phyloP scores from a whole-genome alignment of 306 rosid species.

The Fragaria iinumae region DNA sequence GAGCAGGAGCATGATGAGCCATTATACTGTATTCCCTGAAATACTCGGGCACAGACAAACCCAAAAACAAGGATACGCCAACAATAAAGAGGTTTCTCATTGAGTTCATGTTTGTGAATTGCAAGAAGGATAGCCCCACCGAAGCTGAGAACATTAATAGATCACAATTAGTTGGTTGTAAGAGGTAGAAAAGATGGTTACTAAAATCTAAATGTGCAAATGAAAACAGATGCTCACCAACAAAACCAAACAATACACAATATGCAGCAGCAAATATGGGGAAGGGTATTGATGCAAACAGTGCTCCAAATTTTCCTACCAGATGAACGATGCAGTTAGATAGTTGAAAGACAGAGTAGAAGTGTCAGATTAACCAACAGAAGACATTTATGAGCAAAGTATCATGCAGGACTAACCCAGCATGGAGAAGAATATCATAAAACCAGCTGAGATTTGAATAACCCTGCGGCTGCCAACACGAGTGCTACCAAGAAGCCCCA shows the following conservation, averaged over 20 bases:
- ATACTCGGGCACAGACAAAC: slow-evolving; percentile 85
- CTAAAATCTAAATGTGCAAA: background rate
- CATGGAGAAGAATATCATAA: slow-evolving; percentile 96
- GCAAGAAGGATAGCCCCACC: slow-evolving; percentile 96
- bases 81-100: slow-evolving; percentile 90
- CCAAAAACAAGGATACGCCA: slow-evolving; percentile 85
- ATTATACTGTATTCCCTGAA: slow-evolving; percentile 79
- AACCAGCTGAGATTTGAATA: slow-evolving; percentile 95
- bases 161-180: slow-evolving; percentile 13
- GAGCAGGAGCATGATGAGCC: slow-evolving; percentile 92
- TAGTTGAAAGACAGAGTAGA: background rate
- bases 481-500: slow-evolving; percentile 97
- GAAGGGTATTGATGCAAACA: slow-evolving; percentile 96
- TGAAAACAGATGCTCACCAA: slow-evolving; percentile 51
- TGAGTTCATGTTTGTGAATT: slow-evolving; percentile 98
- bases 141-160: slow-evolving; percentile 60
- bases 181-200: background rate
- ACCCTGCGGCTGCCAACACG: slow-evolving; percentile 98
- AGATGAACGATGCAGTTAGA: slow-evolving; percentile 11
- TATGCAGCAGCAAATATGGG: slow-evolving; percentile 86
- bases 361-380: background rate
- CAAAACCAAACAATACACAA: slow-evolving; percentile 95
- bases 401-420: slow-evolving; percentile 48
- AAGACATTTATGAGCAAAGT: background rate
- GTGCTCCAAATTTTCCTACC: slow-evolving; percentile 96